A percentile compares a stretch with the other conserved stretches of the same genome.
phyloP scores from a whole-genome alignment of 2,329 filamentous ascomycete species.

The Emergomyces orientalis region DNA sequence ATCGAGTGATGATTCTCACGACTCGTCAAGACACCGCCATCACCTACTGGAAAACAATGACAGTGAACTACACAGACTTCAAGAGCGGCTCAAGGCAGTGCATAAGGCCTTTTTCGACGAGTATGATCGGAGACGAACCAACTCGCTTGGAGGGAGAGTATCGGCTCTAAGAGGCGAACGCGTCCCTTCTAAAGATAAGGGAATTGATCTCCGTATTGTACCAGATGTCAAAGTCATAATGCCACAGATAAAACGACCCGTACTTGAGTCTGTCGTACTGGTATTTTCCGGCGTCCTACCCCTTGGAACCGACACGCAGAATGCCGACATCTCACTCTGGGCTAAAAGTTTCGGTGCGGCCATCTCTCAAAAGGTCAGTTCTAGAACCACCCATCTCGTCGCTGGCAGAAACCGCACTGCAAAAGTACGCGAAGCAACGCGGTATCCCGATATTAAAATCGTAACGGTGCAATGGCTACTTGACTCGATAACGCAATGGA shows the following conservation, averaged over 20 bases:
- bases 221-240: constrained; percentile 84
- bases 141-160: constrained; percentile 39
- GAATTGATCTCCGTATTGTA: constrained; percentile 51
- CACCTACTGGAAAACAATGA: constrained; percentile 84
- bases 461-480: constrained; percentile 86
- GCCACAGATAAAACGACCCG: constrained; percentile 65
- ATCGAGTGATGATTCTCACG: constrained; percentile 32
- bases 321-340: constrained; percentile 80
- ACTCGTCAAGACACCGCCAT: constrained; percentile 46
- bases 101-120: constrained; percentile 75
- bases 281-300: constrained; percentile 89
- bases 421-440: constrained; percentile 80
- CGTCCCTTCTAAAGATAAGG: constrained; percentile 32
- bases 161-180: constrained; percentile 44
- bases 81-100: constrained; percentile 63
- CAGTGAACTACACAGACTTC: constrained; percentile 65
- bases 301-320: constrained; percentile 65
- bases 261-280: constrained; percentile 65
- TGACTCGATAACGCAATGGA: constrained; percentile 77
- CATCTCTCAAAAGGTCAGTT: constrained; percentile 39
- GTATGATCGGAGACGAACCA: constrained; percentile 53
- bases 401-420: constrained; percentile 62
- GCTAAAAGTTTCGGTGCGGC: constrained; percentile 73
- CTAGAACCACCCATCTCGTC: constrained; percentile 43
- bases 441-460: constrained; percentile 73